Base-by-base conservation (phyloP, 495 filamentous ascomycete genomes). In the Pyrenopolyporus hunteri region DNA sequence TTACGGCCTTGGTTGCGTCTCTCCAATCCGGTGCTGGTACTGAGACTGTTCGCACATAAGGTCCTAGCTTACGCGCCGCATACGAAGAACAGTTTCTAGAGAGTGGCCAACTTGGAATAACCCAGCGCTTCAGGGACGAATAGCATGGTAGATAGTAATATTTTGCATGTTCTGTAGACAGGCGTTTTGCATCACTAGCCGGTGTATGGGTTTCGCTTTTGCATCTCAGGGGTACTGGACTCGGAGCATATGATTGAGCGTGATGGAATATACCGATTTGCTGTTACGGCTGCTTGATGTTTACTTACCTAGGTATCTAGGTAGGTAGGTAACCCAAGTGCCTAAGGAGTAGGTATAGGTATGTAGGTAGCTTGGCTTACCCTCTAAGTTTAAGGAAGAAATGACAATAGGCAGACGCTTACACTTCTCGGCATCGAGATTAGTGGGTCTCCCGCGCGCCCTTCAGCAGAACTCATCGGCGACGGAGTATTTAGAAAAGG, bases 1-100 rank as follows among this genome's bases (percentile, higher is more conserved):
- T 82, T 49, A 80, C 79, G 2, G 70, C 74, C 33, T 48, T 80
- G 22, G 70, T 82, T 9, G 39, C 79, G 16, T 50, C 68, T 16
- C 49, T 82, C 53, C 78, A 80, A 53, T 56, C 59, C 3, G 54
- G 62, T 29, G 47, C 58, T 4, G 43, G 61, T 6, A 50, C 22
- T 10, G 56, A 66, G 0, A 57, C 51, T 2, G 44, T 63, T 26
- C 59, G 52, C 16, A 62, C 58, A 28, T 63, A 51, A 64, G 26
- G 26, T 4, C 13, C 16, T 20, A 1, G 31, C 16, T 22, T 10
- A 28, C 22, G 2, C 13, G 19, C 33, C 5, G 9, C 5, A 25
- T 6, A 8, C 11, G 8, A 32, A 33, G 4, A 22, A n/a, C 11
- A 28, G 16, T 2, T 17, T 4, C 17, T 39, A 39, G n/a, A 7